Evolutionary conservation across 306 rosid genomes (phyloP).

Genomic region (Malus sylvestris): DNA sequence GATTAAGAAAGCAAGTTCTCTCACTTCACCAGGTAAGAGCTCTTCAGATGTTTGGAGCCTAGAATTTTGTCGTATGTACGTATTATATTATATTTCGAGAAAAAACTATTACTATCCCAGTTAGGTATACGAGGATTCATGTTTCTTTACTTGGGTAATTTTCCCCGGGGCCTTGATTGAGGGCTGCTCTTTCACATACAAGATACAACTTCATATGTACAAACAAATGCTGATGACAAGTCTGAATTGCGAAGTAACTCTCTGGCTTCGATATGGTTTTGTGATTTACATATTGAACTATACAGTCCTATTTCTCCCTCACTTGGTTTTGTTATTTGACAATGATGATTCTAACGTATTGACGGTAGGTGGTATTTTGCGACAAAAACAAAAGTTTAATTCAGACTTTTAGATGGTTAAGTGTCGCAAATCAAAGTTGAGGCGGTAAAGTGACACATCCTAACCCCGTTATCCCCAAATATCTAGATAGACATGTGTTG

Average conservation of each 20-base stretch:
- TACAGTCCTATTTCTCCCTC: background rate
- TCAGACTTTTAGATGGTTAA: too few relatives aligned
- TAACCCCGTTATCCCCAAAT: too few relatives aligned
- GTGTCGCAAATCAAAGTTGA: too few relatives aligned
- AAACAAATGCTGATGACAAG: background rate
- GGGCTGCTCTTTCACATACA: background rate
- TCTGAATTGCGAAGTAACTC: background rate
- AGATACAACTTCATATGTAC: background rate
- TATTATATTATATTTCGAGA: background rate
- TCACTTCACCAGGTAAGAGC: slow-evolving; percentile 1
- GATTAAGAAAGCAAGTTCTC: background rate
- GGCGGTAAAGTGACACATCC: too few relatives aligned
- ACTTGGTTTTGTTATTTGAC: background rate
- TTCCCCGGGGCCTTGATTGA: background rate
- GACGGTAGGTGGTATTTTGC: too few relatives aligned
- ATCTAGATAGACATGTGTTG: too few relatives aligned
- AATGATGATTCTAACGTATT: too few relatives aligned
- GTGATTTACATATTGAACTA: background rate
- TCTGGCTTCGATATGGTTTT: background rate
- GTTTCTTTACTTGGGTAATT: background rate
- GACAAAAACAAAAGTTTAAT: too few relatives aligned
- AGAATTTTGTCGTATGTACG: background rate
- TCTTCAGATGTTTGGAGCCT: slow-evolving; percentile 13
- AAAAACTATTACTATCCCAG: background rate
- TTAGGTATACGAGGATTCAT: background rate